These are phyloP conservation scores for Meira miltonrushii DNA, from an alignment of 1,284 basidiomycete species.

Conservation along the genomic window DNA sequence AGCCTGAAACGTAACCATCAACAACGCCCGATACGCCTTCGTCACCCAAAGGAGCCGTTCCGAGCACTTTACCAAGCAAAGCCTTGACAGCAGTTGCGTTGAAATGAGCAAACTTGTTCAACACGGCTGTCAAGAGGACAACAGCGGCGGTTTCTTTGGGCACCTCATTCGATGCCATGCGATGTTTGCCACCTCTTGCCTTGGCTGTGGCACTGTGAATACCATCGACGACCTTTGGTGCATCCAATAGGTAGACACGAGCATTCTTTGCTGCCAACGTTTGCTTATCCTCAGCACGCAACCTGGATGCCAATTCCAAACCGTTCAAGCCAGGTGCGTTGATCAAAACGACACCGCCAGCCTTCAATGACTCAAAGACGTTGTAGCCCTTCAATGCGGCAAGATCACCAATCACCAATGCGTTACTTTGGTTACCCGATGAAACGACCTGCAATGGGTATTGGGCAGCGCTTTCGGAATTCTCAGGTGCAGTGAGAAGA, in stretches of 20 bases:
- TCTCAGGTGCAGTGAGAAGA: conserved; percentile 29
- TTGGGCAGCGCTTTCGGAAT: conserved; percentile 22
- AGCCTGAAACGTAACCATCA: conserved; percentile 26
- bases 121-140: conserved; percentile 36
- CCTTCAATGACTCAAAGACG: conserved; percentile 38
- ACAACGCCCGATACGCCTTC: conserved; percentile 40
- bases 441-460: conserved; percentile 40
- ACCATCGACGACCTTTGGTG: conserved; percentile 33
- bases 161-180: conserved; percentile 28
- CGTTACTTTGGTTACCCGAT: conserved; percentile 29
- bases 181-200: conserved; percentile 37
- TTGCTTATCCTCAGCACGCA: conserved; percentile 43
- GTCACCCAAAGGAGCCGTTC: conserved; percentile 40
- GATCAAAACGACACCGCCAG: conserved; percentile 45
- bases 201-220: conserved; percentile 36
- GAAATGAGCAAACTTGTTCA: conserved; percentile 24
- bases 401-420: conserved; percentile 43
- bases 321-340: conserved; percentile 43
- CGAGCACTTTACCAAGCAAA: conserved; percentile 30
- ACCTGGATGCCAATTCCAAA: conserved; percentile 42
- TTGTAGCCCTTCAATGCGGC: conserved; percentile 40
- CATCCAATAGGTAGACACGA: conserved; percentile 39
- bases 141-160: conserved; percentile 38
- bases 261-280: conserved; percentile 39
- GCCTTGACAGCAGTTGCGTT: conserved; percentile 23